phyloP scores from a whole-genome alignment of 768 basidiomycete species.

The Exidia glandulosa region DNA sequence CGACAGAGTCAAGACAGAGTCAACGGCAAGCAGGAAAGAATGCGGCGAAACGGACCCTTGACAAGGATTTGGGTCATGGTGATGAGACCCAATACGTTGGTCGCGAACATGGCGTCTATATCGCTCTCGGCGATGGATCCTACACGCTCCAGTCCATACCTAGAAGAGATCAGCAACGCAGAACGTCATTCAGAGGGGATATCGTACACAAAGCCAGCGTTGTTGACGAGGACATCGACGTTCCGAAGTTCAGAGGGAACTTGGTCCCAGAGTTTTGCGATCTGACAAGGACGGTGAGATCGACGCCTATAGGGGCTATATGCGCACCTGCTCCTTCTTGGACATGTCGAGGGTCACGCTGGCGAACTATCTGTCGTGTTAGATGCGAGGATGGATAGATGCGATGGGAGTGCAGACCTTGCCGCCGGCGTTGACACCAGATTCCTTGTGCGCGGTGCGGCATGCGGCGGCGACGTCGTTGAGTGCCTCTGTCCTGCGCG shows the following conservation, averaged over 20 bases:
- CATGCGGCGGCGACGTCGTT: conserved; percentile 57
- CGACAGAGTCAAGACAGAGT: conserved; percentile 3
- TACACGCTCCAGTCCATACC: conserved; percentile 69
- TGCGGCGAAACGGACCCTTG: conserved; percentile 33
- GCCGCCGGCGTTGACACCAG: conserved; percentile 63
- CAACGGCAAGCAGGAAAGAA: too few relatives aligned
- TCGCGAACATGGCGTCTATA: conserved; percentile 48
- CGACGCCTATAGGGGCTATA: not conserved
- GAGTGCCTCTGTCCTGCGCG: conserved; percentile 68
- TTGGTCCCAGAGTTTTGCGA: conserved; percentile 52
- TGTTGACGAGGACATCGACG: conserved; percentile 75
- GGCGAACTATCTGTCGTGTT: conserved; percentile 31
- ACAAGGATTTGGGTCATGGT: conserved; percentile 70
- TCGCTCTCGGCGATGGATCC: conserved; percentile 71
- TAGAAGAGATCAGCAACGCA: not conserved
- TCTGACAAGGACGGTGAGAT: not conserved
- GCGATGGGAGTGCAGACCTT: conserved; percentile 15
- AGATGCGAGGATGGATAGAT: too few relatives aligned
- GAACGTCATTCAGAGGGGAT: not conserved
- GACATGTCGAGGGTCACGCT: conserved; percentile 68
- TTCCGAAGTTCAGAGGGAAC: conserved; percentile 58
- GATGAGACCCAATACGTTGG: conserved; percentile 73
- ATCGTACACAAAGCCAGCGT: conserved; percentile 68
- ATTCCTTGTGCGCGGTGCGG: conserved; percentile 57
- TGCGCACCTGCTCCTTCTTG: conserved; percentile 51